Percentiles rank a stretch among this genome's conserved stretches.
phyloP scores from a whole-genome alignment of 2,329 filamentous ascomycete species.

The Sarocladium brachiariae region DNA sequence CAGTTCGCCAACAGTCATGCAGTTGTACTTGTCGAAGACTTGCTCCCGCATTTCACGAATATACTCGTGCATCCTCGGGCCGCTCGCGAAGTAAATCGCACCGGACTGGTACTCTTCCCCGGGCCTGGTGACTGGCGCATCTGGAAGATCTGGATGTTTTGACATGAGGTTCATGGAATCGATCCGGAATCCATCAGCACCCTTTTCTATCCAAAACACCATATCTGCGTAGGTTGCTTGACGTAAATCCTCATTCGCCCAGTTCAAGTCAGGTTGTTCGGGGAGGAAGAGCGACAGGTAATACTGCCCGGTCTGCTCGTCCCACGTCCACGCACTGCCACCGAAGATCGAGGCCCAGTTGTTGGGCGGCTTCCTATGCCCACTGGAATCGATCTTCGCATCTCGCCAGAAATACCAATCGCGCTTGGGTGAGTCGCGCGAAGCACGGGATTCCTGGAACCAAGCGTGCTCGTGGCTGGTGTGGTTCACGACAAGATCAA shows the following conservation, averaged over 20 bases:
- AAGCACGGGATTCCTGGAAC: slow-evolving; percentile 51
- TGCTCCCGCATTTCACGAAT: slow-evolving; percentile 46
- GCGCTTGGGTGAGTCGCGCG: slow-evolving; percentile 45
- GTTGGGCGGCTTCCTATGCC: slow-evolving; percentile 53
- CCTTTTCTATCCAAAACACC: slow-evolving; percentile 64
- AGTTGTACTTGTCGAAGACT: slow-evolving; percentile 48
- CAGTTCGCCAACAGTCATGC: slow-evolving; percentile 60
- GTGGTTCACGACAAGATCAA: slow-evolving; percentile 71
- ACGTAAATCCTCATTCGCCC: slow-evolving; percentile 40
- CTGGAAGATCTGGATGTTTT: slow-evolving; percentile 47
- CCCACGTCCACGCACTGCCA: slow-evolving; percentile 28
- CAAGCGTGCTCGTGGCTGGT: slow-evolving; percentile 52
- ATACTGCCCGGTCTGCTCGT: slow-evolving; percentile 28
- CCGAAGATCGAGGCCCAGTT: slow-evolving; percentile 43
- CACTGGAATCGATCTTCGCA: slow-evolving; percentile 47
- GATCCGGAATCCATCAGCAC: slow-evolving; percentile 61
- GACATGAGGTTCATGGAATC: slow-evolving; percentile 63
- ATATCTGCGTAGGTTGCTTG: slow-evolving; percentile 27
- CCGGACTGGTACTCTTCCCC: slow-evolving; percentile 43
- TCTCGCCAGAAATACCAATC: slow-evolving; percentile 62
- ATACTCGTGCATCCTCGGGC: slow-evolving; percentile 57
- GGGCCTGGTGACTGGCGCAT: slow-evolving; percentile 35
- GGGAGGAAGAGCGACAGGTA: slow-evolving; percentile 55
- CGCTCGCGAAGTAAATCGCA: slow-evolving; percentile 38
- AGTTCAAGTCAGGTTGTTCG: slow-evolving; percentile 63